phyloP scores from a whole-genome alignment of 2,329 filamentous ascomycete genomes.

The Clarireedia hainanense region DNA sequence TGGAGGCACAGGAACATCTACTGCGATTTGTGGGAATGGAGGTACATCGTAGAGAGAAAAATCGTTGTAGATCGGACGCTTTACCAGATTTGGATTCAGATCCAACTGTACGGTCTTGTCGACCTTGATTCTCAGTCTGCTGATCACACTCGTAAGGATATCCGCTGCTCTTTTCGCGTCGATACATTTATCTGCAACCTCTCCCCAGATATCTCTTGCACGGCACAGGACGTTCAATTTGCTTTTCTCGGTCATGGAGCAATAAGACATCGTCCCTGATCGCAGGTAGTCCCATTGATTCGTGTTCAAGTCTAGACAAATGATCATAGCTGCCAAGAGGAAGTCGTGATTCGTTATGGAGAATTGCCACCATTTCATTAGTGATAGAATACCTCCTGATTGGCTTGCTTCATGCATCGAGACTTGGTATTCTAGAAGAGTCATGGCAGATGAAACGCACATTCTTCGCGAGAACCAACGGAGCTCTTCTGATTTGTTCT shows the following conservation, averaged over 20 bases:
- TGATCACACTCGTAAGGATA: conserved; percentile 16
- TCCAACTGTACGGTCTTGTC: not conserved
- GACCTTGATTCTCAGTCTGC: conserved; percentile 10
- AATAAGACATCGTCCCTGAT: conserved; percentile 5
- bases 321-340: conserved; percentile 51
- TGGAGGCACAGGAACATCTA: conserved; percentile 7
- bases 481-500: conserved; percentile 29
- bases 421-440: conserved; percentile 41
- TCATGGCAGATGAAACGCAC: conserved; percentile 42
- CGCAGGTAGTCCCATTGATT: not conserved
- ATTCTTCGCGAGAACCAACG: conserved; percentile 45
- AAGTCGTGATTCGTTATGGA: conserved; percentile 53
- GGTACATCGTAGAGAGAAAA: too few relatives aligned
- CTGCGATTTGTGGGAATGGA: not conserved
- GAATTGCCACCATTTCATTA: conserved; percentile 49
- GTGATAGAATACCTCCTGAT: conserved; percentile 45
- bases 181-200: conserved; percentile 17
- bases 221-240: conserved; percentile 17
- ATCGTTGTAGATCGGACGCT: not conserved
- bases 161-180: conserved; percentile 19
- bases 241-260: conserved; percentile 12
- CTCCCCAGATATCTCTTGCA: conserved; percentile 20
- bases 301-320: conserved; percentile 39
- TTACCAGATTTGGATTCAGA: not conserved
- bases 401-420: conserved; percentile 41